Evolutionary conservation across 176 grass and related monocot species (phyloP).

Genomic region (Carex cristatella): DNA sequence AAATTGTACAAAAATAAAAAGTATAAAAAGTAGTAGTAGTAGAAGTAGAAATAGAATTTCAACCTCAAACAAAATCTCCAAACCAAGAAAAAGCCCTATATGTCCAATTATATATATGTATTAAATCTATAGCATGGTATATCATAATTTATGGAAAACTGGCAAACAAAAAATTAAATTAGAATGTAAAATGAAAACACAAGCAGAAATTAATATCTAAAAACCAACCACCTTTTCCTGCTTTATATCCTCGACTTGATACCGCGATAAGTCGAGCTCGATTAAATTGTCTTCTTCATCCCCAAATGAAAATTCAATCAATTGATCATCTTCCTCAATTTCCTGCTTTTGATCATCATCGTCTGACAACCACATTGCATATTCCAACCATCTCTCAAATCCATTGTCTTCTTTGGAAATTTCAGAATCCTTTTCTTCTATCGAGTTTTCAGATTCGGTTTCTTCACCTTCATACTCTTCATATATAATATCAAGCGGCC

Average conservation of each 20-base stretch:
- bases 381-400: constrained; percentile 2
- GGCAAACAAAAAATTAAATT: background rate
- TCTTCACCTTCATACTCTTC: constrained; percentile 27
- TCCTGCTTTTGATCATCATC: background rate
- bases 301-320: constrained; percentile 20
- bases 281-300: constrained; percentile 26
- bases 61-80: background rate
- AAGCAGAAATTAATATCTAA: background rate
- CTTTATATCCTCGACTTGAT: background rate
- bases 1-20: background rate
- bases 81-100: background rate
- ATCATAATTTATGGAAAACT: background rate
- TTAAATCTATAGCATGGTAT: background rate
- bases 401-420: constrained; percentile 1
- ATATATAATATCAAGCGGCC: constrained; percentile 25
- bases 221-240: background rate
- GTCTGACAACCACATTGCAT: constrained; percentile 6
- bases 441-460: background rate
- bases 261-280: constrained; percentile 19
- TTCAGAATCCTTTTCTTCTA: background rate
- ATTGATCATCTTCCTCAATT: constrained; percentile 14
- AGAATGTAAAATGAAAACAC: background rate
- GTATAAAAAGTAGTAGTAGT: no score
- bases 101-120: background rate
- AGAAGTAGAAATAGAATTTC: background rate